Evolutionary conservation across 176 grass and related monocot genomes (phyloP), one percentile per base, ranked within the genome.

Genomic region (Carex parvula): DNA sequence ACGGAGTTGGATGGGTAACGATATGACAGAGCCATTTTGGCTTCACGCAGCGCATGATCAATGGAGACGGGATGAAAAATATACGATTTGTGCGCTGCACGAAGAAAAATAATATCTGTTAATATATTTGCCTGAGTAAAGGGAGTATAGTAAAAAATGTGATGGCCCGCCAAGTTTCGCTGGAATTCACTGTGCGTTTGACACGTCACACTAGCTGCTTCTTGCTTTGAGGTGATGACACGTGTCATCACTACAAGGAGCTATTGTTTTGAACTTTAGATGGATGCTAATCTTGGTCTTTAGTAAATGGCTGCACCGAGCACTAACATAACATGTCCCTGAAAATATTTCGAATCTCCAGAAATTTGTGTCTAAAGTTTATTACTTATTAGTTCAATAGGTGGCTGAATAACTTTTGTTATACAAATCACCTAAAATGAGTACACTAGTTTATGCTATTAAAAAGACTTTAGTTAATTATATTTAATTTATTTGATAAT

Each of bases 331-430:
- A 3, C 6, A 3, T 79, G 85, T 84, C 44, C 86, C 82, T 91
- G 82, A 61, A 57, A 84, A 57, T 80, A 71, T 79, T 74, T 91
- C 79, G 41, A 12, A 52, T 79, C 30, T 29, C n/a, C 74, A n/a
- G 5, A 41, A 55, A 26, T 0, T 26, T 0, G 12, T 13, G 64
- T n/a, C 56, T 58, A 58, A 10, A 50, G 2, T 50, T 50, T 50
- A 12, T 12, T 12, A 50, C 46, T 12, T 2, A 10, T 11, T 50
- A 2, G 37, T 39, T 11, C 46, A 50, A 11, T 39, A 39, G 37
- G 6, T 39, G 37, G 37, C 37, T 39, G 37, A 50, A 50, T 50
- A 50, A 10, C 46, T 50, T 11, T 50, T 50, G 46, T 50, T 50
- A 50, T 12, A 50, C 10, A 50, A 2, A 50, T 10, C 10, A 10